Evolutionary conservation across 2,329 filamentous ascomycete genomes (phyloP), one percentile per base, ranked within the genome.

Genomic region (Botrytis cinerea): DNA sequence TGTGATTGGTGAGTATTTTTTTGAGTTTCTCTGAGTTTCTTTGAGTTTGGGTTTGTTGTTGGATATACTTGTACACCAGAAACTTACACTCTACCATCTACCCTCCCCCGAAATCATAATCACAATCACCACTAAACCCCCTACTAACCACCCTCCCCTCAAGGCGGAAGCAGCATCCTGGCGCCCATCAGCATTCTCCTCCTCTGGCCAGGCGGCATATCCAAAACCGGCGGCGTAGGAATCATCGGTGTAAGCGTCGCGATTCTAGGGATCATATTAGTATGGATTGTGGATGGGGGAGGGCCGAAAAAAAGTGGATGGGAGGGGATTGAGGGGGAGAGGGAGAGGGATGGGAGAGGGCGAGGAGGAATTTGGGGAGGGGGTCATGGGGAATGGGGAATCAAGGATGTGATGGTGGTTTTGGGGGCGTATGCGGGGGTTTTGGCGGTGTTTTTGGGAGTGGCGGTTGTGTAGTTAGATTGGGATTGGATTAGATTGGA

Each of bases 351-450:
- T 8, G 9, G 22, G 14, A 16, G 4, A 3, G 7, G 59, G 8
- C 32, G 32, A 32, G 32, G 32, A 32, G 32, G 32, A 32, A 32
- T 32, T 32, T 3, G 32, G 32, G 32, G 32, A 32, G 7, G 59
- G 8, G 38, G n/a, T 4, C 12, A 25, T 28, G 1, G 28, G 28
- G 59, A 6, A 20, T 66, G 40, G 61, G n/a, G 48, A n/a, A 5
- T 18, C 7, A 35, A 40, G 20, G 28, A 60, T 40, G 40, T 69
- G 9, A 22, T 63, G 32, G 1, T 64, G 14, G 45, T 60, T 25
- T 38, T 64, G 51, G 73, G 54, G 4, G 62, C 43, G 18, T 74
- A 72, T 69, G 54, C 62, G 60, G 70, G 51, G 12, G 70, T 71
- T 69, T 59, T 74, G 38, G 73, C 57, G 8, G 1, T 69, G 4